phyloP scores from a whole-genome alignment of 2,329 filamentous ascomycete genomes.

The Daldinia eschscholtzii region DNA sequence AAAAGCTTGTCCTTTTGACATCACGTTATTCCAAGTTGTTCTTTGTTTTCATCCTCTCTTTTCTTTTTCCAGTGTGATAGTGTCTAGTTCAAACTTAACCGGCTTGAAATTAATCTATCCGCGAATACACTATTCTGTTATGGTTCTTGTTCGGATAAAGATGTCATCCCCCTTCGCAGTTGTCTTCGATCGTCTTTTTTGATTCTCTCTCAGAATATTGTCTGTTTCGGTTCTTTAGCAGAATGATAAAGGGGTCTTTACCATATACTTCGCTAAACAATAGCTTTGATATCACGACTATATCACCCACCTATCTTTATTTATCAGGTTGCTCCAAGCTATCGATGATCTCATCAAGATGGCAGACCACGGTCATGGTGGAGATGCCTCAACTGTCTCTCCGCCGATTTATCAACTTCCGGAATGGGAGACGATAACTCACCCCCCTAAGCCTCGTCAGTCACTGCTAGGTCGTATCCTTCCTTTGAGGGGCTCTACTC shows the following conservation, averaged over 20 bases:
- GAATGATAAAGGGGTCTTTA: not conserved
- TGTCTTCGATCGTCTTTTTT: slow-evolving; percentile 14
- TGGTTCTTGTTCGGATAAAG: slow-evolving; percentile 20
- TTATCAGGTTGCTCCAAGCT: not conserved
- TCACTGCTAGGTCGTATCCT: slow-evolving; percentile 40
- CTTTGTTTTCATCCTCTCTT: not conserved
- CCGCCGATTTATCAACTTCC: slow-evolving; percentile 41
- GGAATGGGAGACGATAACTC: slow-evolving; percentile 44
- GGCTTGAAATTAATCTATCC: not conserved
- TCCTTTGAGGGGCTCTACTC: slow-evolving; percentile 4
- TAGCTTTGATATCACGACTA: not conserved
- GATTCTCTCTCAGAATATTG: slow-evolving; percentile 4
- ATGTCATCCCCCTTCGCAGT: slow-evolving; percentile 21
- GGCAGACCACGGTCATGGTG: slow-evolving; percentile 33
- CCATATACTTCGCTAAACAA: not conserved
- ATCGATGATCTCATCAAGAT: slow-evolving; percentile 27
- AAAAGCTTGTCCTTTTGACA: not conserved
- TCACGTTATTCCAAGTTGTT: not conserved
- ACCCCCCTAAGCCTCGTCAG: slow-evolving; percentile 38
- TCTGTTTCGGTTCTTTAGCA: slow-evolving; percentile 3
- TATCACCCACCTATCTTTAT: not conserved
- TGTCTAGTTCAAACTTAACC: not conserved
- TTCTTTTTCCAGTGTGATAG: not conserved
- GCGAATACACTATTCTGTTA: not conserved
- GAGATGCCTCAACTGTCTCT: slow-evolving; percentile 25